phyloP scores from a whole-genome alignment of 441 rosid species.

The Adansonia gregorii region DNA sequence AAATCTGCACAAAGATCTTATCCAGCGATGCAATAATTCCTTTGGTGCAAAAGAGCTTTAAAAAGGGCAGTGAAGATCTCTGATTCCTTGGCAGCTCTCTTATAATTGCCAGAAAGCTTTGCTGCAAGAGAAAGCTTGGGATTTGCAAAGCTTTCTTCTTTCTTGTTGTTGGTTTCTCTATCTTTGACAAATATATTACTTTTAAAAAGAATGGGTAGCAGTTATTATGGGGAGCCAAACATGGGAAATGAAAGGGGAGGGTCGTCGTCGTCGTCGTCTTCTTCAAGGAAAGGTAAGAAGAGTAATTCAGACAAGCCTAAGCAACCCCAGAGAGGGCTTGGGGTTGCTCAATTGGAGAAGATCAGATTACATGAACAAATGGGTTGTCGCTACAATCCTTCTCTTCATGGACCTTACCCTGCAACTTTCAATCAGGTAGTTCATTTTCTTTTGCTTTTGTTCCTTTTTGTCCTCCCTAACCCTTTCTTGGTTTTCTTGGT shows the following conservation, averaged over 20 bases:
- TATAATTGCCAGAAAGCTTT: constrained; percentile 7
- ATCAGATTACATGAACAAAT: constrained; percentile 87
- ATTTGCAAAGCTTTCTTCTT: constrained; percentile 29
- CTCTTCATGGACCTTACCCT: constrained; percentile 48
- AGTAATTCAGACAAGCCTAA: constrained; percentile 82
- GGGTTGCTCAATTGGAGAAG: constrained; percentile 97
- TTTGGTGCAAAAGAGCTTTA: constrained; percentile 39
- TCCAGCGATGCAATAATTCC: constrained; percentile 91
- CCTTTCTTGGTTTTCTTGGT: not conserved
- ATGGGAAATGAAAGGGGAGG: constrained; percentile 58
- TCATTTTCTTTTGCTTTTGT: not conserved
- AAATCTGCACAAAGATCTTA: constrained; percentile 80
- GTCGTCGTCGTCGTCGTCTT: constrained; percentile 47
- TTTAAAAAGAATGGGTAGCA: constrained; percentile 36
- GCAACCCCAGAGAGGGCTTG: constrained; percentile 98
- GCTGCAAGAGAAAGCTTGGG: constrained; percentile 29
- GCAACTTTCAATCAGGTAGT: constrained; percentile 55
- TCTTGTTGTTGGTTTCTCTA: not conserved
- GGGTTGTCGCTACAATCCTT: constrained; percentile 49
- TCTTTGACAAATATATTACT: not conserved
- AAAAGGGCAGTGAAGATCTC: constrained; percentile 54
- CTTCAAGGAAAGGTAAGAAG: constrained; percentile 80
- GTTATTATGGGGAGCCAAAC: constrained; percentile 78
- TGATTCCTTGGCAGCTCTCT: constrained; percentile 39
- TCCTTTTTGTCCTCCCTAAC: not conserved